Conservation (phyloP, 305 asterid species). For the Fraxinus ornus region DNA sequence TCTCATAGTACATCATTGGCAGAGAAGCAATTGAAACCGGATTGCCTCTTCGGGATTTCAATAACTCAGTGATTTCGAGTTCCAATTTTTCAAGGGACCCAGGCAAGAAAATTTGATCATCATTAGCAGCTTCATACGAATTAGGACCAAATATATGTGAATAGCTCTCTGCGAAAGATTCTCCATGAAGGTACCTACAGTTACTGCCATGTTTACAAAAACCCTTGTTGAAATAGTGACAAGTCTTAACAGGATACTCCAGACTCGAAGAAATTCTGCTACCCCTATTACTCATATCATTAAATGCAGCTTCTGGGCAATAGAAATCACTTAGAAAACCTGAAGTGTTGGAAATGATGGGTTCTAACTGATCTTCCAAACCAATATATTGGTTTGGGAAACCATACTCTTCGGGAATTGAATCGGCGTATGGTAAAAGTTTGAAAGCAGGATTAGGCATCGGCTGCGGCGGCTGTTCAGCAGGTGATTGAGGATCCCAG, state of each 20-base stretch:
- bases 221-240: slow-evolving; percentile 77
- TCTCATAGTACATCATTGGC: slow-evolving; percentile 75
- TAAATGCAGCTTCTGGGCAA: slow-evolving; percentile 41
- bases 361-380: slow-evolving; percentile 41
- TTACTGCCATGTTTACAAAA: slow-evolving; percentile 79
- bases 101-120: slow-evolving; percentile 54
- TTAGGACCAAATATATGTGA: slow-evolving; percentile 36
- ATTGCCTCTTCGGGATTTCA: slow-evolving; percentile 58
- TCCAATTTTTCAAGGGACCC: slow-evolving; percentile 69
- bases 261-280: slow-evolving; percentile 35
- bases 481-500: slow-evolving; percentile 41
- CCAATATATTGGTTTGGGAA: slow-evolving; percentile 31
- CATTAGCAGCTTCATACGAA: slow-evolving; percentile 41
- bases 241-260: slow-evolving; percentile 55
- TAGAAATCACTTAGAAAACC: slow-evolving; percentile 39
- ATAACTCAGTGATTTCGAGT: slow-evolving; percentile 60
- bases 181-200: slow-evolving; percentile 72
- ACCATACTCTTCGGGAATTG: slow-evolving; percentile 30
- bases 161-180: slow-evolving; percentile 41
- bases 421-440: slow-evolving; percentile 30
- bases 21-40: slow-evolving; percentile 88
- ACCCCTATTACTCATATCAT: slow-evolving; percentile 40
- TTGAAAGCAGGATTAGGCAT: slow-evolving; percentile 32
- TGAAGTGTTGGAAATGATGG: slow-evolving; percentile 21
- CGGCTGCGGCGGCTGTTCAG: slow-evolving; percentile 38